These are phyloP conservation scores for Geotrichum ghanense DNA, from an alignment of 805 yeast genomes.

Conservation along the genomic window DNA sequence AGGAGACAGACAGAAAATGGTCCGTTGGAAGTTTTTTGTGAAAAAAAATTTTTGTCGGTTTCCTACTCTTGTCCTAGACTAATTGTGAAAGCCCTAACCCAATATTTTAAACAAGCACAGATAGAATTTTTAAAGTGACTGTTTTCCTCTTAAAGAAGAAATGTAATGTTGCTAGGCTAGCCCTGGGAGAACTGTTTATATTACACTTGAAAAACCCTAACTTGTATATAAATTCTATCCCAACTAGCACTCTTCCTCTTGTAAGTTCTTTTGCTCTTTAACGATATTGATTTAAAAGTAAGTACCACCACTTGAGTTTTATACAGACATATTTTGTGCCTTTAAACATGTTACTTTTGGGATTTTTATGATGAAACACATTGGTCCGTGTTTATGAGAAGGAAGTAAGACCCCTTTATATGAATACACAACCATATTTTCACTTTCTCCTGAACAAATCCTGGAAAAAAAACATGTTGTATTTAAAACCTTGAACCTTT, in stretches of 20 bases:
- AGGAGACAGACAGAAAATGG: neutral
- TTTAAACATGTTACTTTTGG: neutral
- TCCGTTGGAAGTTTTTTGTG: neutral
- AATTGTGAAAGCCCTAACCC: neutral
- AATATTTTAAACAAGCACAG: no score
- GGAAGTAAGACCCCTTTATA: conserved; percentile 28
- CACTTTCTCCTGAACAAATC: no score
- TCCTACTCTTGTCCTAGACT: no score
- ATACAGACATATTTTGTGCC: conserved; percentile 2
- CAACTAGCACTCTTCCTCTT: neutral
- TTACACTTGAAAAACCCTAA: neutral
- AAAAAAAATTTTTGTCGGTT: neutral
- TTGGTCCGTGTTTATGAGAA: conserved; percentile 31
- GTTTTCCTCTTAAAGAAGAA: no score
- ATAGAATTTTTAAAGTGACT: no score
- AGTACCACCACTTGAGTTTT: conserved; percentile 2
- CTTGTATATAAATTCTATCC: neutral
- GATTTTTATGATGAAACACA: conserved; percentile 19
- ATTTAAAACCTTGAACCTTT: no score
- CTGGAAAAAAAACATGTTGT: no score
- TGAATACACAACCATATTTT: conserved; percentile 26
- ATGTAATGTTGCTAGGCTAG: no score
- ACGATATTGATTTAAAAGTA: neutral
- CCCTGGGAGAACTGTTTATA: neutral
- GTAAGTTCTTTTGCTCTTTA: neutral